These are phyloP conservation scores for Arachis stenosperma DNA, from an alignment of 306 rosid species.

Conservation along the genomic window DNA sequence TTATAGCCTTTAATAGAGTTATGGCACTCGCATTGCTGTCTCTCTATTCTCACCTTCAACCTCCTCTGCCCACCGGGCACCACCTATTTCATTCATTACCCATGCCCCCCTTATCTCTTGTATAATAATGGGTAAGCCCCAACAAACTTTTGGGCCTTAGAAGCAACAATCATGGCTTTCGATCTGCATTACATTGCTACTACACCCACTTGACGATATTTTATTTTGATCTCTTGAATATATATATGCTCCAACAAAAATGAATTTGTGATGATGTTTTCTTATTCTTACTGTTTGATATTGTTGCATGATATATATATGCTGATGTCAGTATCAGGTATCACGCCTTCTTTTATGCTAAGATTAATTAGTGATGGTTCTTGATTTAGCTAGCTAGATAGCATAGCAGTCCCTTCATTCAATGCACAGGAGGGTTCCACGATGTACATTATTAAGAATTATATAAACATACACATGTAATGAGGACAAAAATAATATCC, in stretches of 20 bases:
- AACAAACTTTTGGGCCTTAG: constrained; percentile 6
- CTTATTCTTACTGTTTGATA: not conserved
- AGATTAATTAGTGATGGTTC: not conserved
- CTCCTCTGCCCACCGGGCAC: not conserved
- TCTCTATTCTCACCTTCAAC: not conserved
- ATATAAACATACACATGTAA: not conserved
- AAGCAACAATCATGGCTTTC: not conserved
- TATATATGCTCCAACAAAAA: not conserved
- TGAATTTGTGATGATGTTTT: not conserved
- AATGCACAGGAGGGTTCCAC: not conserved
- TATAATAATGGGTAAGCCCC: not conserved
- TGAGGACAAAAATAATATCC: not conserved
- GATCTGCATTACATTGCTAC: not conserved
- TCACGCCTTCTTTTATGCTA: not conserved
- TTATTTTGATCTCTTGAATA: not conserved
- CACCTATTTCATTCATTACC: not conserved
- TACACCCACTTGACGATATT: not conserved
- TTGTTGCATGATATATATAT: not conserved
- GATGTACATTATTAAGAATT: not conserved
- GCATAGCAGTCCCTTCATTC: not conserved
- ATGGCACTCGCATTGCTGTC: not conserved
- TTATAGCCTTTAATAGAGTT: not conserved
- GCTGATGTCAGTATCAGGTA: not conserved
- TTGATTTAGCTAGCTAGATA: not conserved
- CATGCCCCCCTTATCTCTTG: no score